Evolutionary conservation across 2,329 filamentous ascomycete species (phyloP).

Genomic region (Clathrospora elynae): DNA sequence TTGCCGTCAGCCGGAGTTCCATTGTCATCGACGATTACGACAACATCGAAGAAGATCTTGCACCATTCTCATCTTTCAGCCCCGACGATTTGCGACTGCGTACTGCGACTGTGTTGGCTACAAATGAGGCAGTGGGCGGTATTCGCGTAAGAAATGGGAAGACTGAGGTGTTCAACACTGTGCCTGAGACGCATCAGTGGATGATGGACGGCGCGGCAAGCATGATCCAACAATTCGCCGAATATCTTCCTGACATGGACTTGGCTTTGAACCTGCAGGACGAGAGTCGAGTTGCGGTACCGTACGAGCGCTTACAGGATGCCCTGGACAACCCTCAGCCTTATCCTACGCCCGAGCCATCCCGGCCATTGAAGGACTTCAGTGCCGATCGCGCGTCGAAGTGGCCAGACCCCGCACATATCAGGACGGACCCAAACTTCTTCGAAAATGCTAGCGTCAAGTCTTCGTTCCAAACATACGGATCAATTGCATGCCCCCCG

Average conservation of each 20-base stretch:
- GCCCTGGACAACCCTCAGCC: conserved; percentile 33
- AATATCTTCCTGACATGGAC: conserved; percentile 66
- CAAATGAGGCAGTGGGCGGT: conserved; percentile 61
- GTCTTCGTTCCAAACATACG: conserved; percentile 50
- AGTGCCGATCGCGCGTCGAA: conserved; percentile 45
- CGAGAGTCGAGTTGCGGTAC: conserved; percentile 62
- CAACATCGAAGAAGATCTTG: conserved; percentile 61
- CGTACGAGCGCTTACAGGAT: conserved; percentile 46
- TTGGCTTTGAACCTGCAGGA: conserved; percentile 67
- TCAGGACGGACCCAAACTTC: conserved; percentile 34
- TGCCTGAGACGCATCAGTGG: conserved; percentile 62
- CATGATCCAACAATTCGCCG: conserved; percentile 58
- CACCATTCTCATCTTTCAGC: conserved; percentile 60
- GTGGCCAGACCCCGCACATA: conserved; percentile 42
- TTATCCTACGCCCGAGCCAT: conserved; percentile 29
- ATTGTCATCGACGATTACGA: conserved; percentile 65
- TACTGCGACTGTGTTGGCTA: conserved; percentile 59
- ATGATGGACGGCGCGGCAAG: conserved; percentile 60
- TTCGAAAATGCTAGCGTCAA: conserved; percentile 46
- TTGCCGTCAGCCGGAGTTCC: conserved; percentile 58
- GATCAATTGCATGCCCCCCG: conserved; percentile 63
- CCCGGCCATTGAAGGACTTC: conserved; percentile 40
- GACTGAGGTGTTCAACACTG: conserved; percentile 49
- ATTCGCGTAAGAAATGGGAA: conserved; percentile 61
- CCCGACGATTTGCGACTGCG: conserved; percentile 58